Evolutionary conservation across 2,329 filamentous ascomycete species (phyloP).

Genomic region (Graphilbum ipis-grandicollis): DNA sequence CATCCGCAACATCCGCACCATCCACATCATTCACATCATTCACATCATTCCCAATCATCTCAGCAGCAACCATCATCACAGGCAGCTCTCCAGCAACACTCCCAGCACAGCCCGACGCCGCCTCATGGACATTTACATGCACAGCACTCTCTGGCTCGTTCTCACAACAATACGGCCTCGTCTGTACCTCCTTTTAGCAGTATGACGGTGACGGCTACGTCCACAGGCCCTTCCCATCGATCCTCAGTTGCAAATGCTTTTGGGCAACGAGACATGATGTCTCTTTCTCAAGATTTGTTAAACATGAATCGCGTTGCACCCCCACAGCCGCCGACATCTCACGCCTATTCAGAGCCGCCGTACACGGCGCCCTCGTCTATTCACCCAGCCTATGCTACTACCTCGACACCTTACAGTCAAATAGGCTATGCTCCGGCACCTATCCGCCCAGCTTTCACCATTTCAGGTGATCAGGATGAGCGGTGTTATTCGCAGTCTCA

Average conservation of each 20-base stretch:
- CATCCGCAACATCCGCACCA: slow-evolving; percentile 1
- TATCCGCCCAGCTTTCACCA: slow-evolving; percentile 13
- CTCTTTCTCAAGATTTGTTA: slow-evolving; percentile 58
- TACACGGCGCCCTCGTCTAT: slow-evolving; percentile 54
- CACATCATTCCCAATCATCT: neutral
- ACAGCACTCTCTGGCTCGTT: slow-evolving; percentile 16
- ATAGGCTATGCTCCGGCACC: slow-evolving; percentile 57
- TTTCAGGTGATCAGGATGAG: neutral
- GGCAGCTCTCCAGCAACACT: slow-evolving; percentile 1
- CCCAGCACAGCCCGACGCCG: neutral
- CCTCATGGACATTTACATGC: slow-evolving; percentile 1
- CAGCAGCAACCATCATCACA: neutral
- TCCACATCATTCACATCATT: neutral
- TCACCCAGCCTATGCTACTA: slow-evolving; percentile 44
- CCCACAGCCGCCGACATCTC: slow-evolving; percentile 33
- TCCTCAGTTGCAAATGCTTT: too few relatives aligned
- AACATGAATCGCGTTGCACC: slow-evolving; percentile 40
- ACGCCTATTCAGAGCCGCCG: slow-evolving; percentile 52
- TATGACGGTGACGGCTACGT: slow-evolving; percentile 8
- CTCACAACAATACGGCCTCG: slow-evolving; percentile 19
- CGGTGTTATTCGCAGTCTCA: slow-evolving; percentile 19
- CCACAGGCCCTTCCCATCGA: slow-evolving; percentile 51
- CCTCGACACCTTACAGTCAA: slow-evolving; percentile 54
- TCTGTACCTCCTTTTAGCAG: slow-evolving; percentile 56
- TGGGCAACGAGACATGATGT: slow-evolving; percentile 51